Percentiles rank a stretch among this genome's conserved stretches.
These are phyloP conservation scores for Chaetomium olivaceum DNA, from an alignment of 2,329 filamentous ascomycete genomes.

Conservation along the genomic window DNA sequence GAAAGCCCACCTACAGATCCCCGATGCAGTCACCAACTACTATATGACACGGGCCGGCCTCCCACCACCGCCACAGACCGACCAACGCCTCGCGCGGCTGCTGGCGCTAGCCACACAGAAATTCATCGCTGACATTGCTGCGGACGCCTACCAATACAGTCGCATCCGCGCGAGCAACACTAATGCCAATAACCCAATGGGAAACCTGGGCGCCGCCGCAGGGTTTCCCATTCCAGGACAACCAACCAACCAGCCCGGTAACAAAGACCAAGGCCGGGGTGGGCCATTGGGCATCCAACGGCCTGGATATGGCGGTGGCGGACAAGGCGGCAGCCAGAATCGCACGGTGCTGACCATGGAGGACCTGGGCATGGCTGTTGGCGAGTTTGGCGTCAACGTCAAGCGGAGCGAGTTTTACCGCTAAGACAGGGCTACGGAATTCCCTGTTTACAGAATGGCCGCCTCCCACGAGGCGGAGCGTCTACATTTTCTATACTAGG, in stretches of 20 bases:
- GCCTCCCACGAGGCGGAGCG: too few species aligned
- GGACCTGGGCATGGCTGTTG: conserved; percentile 95
- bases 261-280: conserved; percentile 59
- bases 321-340: conserved; percentile 84
- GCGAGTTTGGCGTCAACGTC: conserved; percentile 96
- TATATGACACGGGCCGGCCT: conserved; percentile 96
- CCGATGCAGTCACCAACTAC: conserved; percentile 95
- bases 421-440: conserved; percentile 41
- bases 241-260: conserved; percentile 53
- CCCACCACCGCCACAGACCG: conserved; percentile 86
- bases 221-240: conserved; percentile 68
- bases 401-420: conserved; percentile 97
- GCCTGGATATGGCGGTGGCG: conserved; percentile 81
- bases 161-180: conserved; percentile 93
- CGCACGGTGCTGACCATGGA: conserved; percentile 97
- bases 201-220: conserved; percentile 74
- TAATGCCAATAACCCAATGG: conserved; percentile 87
- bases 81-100: conserved; percentile 85
- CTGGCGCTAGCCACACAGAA: conserved; percentile 98
- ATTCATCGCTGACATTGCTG: conserved; percentile 95
- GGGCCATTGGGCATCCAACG: conserved; percentile 69
- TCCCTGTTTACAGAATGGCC: not conserved
- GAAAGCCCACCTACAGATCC: conserved; percentile 66
- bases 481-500: not conserved
- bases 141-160: conserved; percentile 96